A percentile compares a stretch with the other conserved stretches of the same genome.
phyloP scores from a whole-genome alignment of 768 basidiomycete genomes.

The Coprinopsis sp. region DNA sequence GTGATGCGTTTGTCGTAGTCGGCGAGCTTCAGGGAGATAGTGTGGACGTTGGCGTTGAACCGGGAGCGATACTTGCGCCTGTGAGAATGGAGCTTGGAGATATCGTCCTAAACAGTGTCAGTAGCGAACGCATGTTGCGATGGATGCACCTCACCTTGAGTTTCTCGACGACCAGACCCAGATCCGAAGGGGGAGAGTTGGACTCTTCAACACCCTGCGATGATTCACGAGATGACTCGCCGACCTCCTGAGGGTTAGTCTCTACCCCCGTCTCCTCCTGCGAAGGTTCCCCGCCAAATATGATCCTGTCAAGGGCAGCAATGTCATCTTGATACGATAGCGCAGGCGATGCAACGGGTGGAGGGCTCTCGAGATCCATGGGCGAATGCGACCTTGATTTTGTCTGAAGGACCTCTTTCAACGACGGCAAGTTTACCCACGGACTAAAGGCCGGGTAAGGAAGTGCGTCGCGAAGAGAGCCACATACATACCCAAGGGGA shows the following conservation, averaged over 20 bases:
- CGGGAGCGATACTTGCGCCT: constrained; percentile 37
- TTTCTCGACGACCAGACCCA: constrained; percentile 1
- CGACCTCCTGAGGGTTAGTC: not conserved
- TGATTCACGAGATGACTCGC: not conserved
- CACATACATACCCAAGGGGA: constrained; percentile 8
- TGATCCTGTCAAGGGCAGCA: not conserved
- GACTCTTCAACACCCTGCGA: not conserved
- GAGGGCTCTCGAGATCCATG: constrained; percentile 43
- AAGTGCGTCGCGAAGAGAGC: constrained; percentile 5
- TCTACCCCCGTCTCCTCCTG: no score
- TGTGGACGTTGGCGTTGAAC: constrained; percentile 37
- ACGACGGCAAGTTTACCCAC: constrained; percentile 3
- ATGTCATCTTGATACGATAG: constrained; percentile 24
- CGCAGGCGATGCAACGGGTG: constrained; percentile 41
- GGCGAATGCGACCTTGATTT: constrained; percentile 41
- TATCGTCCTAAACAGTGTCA: constrained; percentile 25
- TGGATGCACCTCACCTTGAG: constrained; percentile 17
- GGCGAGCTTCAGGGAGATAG: constrained; percentile 35
- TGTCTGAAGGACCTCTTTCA: constrained; percentile 3
- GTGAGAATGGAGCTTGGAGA: constrained; percentile 34
- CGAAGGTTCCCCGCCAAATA: no score
- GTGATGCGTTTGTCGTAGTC: constrained; percentile 37
- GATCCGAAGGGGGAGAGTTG: not conserved
- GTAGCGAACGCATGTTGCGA: constrained; percentile 3
- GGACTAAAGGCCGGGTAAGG: constrained; percentile 2